These are phyloP conservation scores for Aspergillus incahuasiensis DNA, from an alignment of 495 filamentous ascomycete species.

Conservation along the genomic window DNA sequence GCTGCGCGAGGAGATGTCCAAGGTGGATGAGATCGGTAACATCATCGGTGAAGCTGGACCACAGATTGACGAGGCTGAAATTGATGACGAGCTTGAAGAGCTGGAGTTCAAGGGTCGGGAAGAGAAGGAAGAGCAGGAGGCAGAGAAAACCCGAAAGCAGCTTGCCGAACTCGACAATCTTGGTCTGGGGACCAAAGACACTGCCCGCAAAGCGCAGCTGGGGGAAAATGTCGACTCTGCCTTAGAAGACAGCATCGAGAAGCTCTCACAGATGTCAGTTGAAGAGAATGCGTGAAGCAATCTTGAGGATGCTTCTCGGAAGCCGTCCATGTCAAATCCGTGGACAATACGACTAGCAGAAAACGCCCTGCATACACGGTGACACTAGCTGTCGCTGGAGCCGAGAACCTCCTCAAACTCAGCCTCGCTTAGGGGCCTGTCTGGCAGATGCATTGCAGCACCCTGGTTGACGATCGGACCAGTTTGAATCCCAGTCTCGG, in stretches of 20 bases:
- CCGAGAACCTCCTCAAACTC: background rate
- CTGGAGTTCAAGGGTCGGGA: constrained; percentile 64
- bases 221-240: constrained; percentile 27
- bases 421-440: background rate
- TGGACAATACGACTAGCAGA: background rate
- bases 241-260: constrained; percentile 37
- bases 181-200: constrained; percentile 34
- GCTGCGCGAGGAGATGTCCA: constrained; percentile 73
- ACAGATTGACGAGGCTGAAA: constrained; percentile 72
- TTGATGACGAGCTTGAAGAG: constrained; percentile 82
- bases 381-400: constrained; percentile 4
- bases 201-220: constrained; percentile 22
- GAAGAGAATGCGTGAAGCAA: constrained; percentile 30
- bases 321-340: too few species aligned
- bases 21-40: constrained; percentile 75
- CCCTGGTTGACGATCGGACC: background rate
- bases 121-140: constrained; percentile 49
- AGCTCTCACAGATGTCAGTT: constrained; percentile 42
- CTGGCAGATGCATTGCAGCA: background rate
- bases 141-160: constrained; percentile 38
- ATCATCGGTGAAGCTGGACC: constrained; percentile 61
- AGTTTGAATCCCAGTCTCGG: background rate
- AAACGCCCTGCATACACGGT: background rate
- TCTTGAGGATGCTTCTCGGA: too few species aligned
- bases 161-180: constrained; percentile 43